Conservation (phyloP, 1,284 basidiomycete genomes). For the Cutaneotrichosporon cyanovorans region DNA sequence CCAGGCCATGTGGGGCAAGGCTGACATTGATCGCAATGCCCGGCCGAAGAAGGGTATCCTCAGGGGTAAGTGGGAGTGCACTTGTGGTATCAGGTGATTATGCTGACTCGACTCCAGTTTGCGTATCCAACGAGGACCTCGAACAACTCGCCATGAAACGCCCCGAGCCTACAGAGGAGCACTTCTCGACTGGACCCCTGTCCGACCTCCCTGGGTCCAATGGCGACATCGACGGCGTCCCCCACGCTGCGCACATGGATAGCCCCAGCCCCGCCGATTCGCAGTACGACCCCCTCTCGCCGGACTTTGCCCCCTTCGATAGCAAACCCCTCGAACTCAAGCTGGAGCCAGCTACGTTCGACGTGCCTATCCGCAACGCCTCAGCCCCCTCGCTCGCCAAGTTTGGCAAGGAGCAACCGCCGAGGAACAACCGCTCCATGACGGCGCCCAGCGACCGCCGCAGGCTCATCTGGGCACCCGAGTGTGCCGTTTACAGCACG, state of each 20-base stretch:
- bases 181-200: slow-evolving; percentile 58
- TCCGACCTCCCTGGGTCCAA: slow-evolving; percentile 58
- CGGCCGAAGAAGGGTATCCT: slow-evolving; percentile 75
- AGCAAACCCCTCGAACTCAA: slow-evolving; percentile 17
- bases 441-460: slow-evolving; percentile 47
- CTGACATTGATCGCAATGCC: slow-evolving; percentile 58
- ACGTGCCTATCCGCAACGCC: slow-evolving; percentile 40
- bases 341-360: slow-evolving; percentile 16
- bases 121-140: slow-evolving; percentile 37
- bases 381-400: slow-evolving; percentile 76
- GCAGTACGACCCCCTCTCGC: slow-evolving; percentile 49
- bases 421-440: slow-evolving; percentile 22
- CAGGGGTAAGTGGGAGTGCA: slow-evolving; percentile 59
- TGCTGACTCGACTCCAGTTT: slow-evolving; percentile 13
- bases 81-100: no score
- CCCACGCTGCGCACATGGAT: slow-evolving; percentile 50
- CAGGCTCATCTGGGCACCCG: slow-evolving; percentile 77
- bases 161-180: slow-evolving; percentile 28
- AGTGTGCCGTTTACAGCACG: slow-evolving; percentile 89
- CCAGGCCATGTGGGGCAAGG: slow-evolving; percentile 54
- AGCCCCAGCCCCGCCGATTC: slow-evolving; percentile 11
- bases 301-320: slow-evolving; percentile 52
- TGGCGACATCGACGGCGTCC: slow-evolving; percentile 70
- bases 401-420: slow-evolving; percentile 45
- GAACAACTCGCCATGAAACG: slow-evolving; percentile 39